Conservation (phyloP, 1,284 basidiomycete species). For the Gymnopus androsaceus region DNA sequence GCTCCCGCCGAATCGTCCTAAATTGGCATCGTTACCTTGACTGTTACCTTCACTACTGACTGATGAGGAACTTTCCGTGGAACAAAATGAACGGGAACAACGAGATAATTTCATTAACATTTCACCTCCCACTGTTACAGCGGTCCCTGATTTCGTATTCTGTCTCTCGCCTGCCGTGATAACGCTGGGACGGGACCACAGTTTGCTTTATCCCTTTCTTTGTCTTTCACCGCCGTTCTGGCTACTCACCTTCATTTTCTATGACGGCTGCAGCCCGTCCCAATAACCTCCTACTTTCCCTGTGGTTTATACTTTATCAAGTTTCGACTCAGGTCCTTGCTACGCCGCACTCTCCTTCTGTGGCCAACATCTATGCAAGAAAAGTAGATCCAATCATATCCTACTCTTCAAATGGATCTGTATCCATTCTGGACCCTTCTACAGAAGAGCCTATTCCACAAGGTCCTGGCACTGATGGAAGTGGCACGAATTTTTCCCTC, state of each 20-base stretch:
- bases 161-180: not conserved
- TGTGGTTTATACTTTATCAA: constrained; percentile 4
- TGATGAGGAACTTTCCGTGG: not conserved
- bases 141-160: not conserved
- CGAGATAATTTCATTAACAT: not conserved
- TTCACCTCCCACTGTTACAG: not conserved
- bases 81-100: not conserved
- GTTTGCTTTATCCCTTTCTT: not conserved
- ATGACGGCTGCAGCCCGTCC: constrained; percentile 11
- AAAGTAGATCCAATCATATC: constrained; percentile 31
- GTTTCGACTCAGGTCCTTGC: not conserved
- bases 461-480: constrained; percentile 58
- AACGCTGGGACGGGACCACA: constrained; percentile 10
- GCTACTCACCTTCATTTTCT: constrained; percentile 10
- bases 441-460: constrained; percentile 50
- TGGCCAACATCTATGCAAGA: constrained; percentile 4
- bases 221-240: constrained; percentile 1
- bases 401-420: constrained; percentile 41
- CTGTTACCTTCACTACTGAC: not conserved
- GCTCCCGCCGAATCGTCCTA: no score
- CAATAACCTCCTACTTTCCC: not conserved
- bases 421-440: constrained; percentile 44
- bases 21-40: not conserved
- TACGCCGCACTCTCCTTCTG: constrained; percentile 3
- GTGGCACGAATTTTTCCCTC: constrained; percentile 48